Evolutionary conservation across 2,329 filamentous ascomycete species (phyloP).

Genomic region (Cytospora chrysosperma): DNA sequence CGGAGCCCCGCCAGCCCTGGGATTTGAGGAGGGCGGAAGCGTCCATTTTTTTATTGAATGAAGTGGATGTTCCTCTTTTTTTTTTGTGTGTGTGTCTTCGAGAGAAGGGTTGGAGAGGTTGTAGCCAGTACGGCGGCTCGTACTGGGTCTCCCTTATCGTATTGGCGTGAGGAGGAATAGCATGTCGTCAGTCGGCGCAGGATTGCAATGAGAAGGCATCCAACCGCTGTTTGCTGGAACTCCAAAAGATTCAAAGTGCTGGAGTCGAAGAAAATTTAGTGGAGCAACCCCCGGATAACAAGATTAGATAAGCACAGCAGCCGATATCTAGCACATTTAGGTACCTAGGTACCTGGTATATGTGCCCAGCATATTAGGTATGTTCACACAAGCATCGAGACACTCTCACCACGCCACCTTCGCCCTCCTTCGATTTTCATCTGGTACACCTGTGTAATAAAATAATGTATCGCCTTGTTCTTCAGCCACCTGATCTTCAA

Average conservation of each 20-base stretch:
- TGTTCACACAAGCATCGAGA: no score
- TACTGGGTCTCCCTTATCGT: not conserved
- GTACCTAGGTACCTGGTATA: not conserved
- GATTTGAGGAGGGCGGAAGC: constrained; percentile 77
- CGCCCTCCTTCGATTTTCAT: no score
- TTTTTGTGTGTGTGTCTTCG: no score
- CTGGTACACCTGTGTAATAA: no score
- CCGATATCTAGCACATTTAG: not conserved
- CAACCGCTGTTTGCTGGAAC: not conserved
- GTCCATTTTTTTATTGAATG: constrained; percentile 62
- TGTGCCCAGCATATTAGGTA: no score
- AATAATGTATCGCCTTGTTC: no score
- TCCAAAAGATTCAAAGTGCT: not conserved
- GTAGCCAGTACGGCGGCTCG: not conserved
- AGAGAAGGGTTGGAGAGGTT: not conserved
- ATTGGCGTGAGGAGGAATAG: not conserved
- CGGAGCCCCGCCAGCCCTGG: constrained; percentile 88
- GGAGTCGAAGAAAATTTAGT: constrained; percentile 17
- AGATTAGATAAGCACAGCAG: constrained; percentile 14
- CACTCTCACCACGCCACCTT: no score
- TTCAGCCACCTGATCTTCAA: no score
- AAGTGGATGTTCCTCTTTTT: no score
- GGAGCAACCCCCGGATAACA: not conserved
- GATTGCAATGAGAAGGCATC: not conserved
- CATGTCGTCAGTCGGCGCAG: constrained; percentile 9